These are phyloP conservation scores for Ceratobasidium sp. DNA, from an alignment of 1,284 basidiomycete genomes.

Conservation along the genomic window DNA sequence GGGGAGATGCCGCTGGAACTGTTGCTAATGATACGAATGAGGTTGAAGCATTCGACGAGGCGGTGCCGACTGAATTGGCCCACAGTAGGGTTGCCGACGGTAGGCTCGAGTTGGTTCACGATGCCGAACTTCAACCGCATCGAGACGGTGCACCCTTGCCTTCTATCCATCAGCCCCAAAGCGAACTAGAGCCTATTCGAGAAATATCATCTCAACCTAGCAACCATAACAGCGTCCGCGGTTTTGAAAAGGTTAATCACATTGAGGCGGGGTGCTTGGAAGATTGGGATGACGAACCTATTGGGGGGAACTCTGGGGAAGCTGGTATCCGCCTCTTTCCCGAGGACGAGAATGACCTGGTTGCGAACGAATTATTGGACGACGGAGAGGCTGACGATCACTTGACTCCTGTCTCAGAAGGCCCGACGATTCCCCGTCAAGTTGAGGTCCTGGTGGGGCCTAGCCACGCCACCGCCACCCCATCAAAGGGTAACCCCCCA, in stretches of 20 bases:
- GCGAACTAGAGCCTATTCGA: neutral
- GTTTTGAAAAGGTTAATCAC: neutral
- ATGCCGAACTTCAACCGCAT: neutral
- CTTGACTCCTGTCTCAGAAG: neutral
- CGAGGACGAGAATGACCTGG: slow-evolving; percentile 9
- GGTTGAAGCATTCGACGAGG: neutral
- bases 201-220: neutral
- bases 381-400: neutral
- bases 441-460: neutral
- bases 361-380: slow-evolving; percentile 1
- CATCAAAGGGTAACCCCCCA: neutral
- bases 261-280: neutral
- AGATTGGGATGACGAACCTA: slow-evolving; percentile 5
- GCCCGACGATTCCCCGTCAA: neutral
- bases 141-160: neutral
- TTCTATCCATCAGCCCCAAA: neutral
- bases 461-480: neutral
- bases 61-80: neutral
- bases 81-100: neutral
- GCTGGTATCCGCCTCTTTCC: neutral
- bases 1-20: neutral
- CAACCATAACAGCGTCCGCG: neutral
- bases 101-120: neutral
- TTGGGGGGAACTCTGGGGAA: neutral
- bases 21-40: neutral